Evolutionary conservation across 805 yeast genomes (phyloP), one percentile per base, ranked within the genome.

Genomic region (Tetrapisispora phaffii): DNA sequence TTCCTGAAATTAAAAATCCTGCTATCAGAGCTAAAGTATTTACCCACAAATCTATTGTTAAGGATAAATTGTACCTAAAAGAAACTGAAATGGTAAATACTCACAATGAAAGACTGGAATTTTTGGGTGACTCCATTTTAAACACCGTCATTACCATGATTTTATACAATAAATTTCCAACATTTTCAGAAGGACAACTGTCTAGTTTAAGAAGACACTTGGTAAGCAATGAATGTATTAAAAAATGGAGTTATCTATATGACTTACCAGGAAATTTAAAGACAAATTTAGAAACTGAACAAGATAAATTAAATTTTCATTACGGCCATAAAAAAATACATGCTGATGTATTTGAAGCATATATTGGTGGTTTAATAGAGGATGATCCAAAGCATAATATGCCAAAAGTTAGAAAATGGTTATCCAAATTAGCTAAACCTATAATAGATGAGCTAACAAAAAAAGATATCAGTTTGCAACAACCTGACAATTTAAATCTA

Each of bases 341-440:
- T 56, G 96, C 97, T 0, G 98, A 90, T 69, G 79, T 84, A 0
- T 85, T 90, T 59, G 98, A 93, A 65, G 96, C 97, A 0, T 90
- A 90, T 53, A 73, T 93, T 39, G 97, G 96, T 7, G 98, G 94
- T 0, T 63, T 90, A 28, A 69, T 77, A 20, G 94, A 85, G 50
- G 68, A 74, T 37, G 63, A 68, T 20, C 58, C 62, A 34, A 66
- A 66, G 12, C 62, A 66, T 16, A 75, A 78, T 48, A 66, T 74
- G 41, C 59, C 67, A 2, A 70, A 63, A 20, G 72, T 83, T 7
- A 72, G 73, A 50, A 62, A 68, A 12, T 84, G 90, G 90, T 58
- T 84, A 23, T 54, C 60, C 6, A 60, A 67, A 39, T 60, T 82
- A 34, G 74, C 80, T 29, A 64, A 62, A n/a, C 77, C 79, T 2